These are phyloP conservation scores for Euphorbia pulcherrima DNA, from an alignment of 345 rosid species.

Conservation along the genomic window DNA sequence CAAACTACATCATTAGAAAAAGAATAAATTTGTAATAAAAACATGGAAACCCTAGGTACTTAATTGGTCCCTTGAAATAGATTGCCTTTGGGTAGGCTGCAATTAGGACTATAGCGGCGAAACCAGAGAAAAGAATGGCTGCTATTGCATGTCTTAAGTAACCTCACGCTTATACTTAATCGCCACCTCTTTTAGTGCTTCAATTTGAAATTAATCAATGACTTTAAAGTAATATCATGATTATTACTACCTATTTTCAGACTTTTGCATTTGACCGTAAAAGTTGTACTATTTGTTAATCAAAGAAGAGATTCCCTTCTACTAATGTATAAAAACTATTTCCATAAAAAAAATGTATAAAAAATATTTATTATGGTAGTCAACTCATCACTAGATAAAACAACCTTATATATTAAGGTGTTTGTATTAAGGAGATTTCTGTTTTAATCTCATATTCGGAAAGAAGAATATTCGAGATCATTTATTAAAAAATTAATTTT, in stretches of 20 bases:
- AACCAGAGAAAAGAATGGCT: neutral
- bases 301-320: neutral
- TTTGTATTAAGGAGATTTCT: no score
- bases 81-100: neutral
- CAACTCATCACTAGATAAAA: no score
- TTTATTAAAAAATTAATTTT: no score
- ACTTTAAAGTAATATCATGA: neutral
- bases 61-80: neutral
- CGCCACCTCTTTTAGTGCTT: neutral
- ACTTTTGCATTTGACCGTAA: constrained; percentile 3
- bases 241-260: neutral
- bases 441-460: no score
- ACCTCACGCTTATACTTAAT: neutral
- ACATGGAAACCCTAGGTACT: neutral
- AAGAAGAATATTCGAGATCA: no score
- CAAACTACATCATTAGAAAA: no score
- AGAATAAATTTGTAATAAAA: no score
- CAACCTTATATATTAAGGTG: no score
- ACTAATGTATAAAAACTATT: no score
- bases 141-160: neutral
- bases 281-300: neutral
- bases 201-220: constrained; percentile 5
- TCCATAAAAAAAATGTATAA: no score
- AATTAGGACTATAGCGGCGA: neutral
- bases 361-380: no score